These are phyloP conservation scores for Suillus placidus DNA, from an alignment of 768 basidiomycete species.

Conservation along the genomic window DNA sequence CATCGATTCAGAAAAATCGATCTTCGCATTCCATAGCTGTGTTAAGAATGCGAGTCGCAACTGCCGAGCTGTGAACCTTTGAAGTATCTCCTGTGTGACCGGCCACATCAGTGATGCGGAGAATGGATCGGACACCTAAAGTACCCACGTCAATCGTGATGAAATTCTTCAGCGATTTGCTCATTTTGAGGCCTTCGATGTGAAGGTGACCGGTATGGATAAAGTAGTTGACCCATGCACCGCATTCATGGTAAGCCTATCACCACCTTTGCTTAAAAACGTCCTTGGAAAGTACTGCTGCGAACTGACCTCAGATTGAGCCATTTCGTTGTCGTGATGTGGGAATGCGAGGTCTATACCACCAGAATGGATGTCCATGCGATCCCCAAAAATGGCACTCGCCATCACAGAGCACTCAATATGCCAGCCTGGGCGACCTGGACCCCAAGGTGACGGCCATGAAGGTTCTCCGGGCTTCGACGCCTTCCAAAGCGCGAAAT, in stretches of 20 bases:
- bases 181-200: constrained; percentile 99
- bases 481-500: constrained; percentile 98
- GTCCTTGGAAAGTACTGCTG: constrained; percentile 3
- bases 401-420: constrained; percentile 99
- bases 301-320: constrained; percentile 83
- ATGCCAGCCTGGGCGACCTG: constrained; percentile 97
- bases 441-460: constrained; percentile 96
- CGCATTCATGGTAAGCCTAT: constrained; percentile 91
- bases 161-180: constrained; percentile 98
- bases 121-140: constrained; percentile 1
- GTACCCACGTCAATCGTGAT: constrained; percentile 87
- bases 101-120: constrained; percentile 10
- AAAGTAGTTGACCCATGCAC: constrained; percentile 98
- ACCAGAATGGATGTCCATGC: constrained; percentile 98
- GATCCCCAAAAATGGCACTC: constrained; percentile 82
- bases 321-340: constrained; percentile 98
- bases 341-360: constrained; percentile 98
- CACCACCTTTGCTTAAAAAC: constrained; percentile 16
- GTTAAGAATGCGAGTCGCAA: constrained; percentile 89
- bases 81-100: constrained; percentile 73
- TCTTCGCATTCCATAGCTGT: constrained; percentile 88
- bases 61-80: constrained; percentile 83
- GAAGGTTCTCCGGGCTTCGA: constrained; percentile 95
- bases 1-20: constrained; percentile 91
- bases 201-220: constrained; percentile 97